These are phyloP conservation scores for Calocera cornea DNA, from an alignment of 768 basidiomycete species.

Conservation along the genomic window DNA sequence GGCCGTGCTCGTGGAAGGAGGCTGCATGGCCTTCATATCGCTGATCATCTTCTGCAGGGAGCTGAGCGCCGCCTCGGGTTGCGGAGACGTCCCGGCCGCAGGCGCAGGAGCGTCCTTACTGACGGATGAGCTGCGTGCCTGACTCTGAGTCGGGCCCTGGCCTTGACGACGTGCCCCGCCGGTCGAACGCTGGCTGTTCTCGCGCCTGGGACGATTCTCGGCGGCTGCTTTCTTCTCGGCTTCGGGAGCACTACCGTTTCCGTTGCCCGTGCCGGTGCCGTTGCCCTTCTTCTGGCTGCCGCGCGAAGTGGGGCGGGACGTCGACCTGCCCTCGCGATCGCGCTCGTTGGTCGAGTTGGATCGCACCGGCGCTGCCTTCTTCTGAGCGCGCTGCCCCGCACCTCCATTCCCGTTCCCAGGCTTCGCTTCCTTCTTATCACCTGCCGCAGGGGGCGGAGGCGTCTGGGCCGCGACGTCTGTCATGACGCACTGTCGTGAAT, in stretches of 20 bases:
- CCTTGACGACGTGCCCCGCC: neutral
- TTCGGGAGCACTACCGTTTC: neutral
- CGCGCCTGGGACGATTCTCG: neutral
- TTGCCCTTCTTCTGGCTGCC: slow-evolving; percentile 1
- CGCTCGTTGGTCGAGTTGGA: neutral
- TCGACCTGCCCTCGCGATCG: neutral
- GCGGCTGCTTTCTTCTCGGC: neutral
- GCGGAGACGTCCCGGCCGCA: slow-evolving; percentile 1
- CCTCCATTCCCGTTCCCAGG: neutral
- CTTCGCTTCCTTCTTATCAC: neutral
- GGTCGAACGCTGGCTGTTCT: neutral
- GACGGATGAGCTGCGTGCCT: neutral
- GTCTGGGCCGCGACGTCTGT: slow-evolving; percentile 4
- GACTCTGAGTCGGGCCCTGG: neutral
- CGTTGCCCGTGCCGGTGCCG: neutral
- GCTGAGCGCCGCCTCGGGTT: slow-evolving; percentile 62
- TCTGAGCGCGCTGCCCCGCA: neutral
- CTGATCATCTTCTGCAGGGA: slow-evolving; percentile 88
- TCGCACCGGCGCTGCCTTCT: neutral
- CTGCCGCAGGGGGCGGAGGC: neutral
- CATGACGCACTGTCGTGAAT: neutral
- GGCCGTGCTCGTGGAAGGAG: slow-evolving; percentile 35
- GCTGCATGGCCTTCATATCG: slow-evolving; percentile 77
- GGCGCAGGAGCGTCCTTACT: slow-evolving; percentile 1
- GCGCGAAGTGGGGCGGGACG: neutral